Base-by-base conservation (phyloP, 257 asterid genomes). In the Paulownia fortunei region DNA sequence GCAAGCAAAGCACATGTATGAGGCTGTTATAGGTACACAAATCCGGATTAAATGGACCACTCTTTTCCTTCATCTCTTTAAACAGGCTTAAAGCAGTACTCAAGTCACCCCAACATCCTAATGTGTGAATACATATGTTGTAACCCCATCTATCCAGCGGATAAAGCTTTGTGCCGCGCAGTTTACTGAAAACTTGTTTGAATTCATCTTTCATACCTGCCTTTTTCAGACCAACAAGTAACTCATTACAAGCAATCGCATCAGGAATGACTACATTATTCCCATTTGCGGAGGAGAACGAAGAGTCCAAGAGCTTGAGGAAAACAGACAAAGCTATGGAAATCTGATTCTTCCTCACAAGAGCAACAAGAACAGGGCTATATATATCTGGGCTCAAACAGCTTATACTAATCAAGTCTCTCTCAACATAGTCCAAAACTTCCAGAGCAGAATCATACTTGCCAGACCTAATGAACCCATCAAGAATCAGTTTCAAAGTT, bases 21-120 rank as follows among this genome's bases (percentile, higher is more conserved):
- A 95, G 88, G 87, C 97, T 95, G 80, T 95, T 96, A 80, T 96
- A 96, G 6, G 98, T 93, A 64, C 97, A 91, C 79, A 96, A 67
- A 80, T 96, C 98, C 0, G 97, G 98, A 79, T 76, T 72, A 80
- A 89, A 88, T 24, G 80, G 61, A 67, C 87, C 86, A 10, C 81
- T 74, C 76, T 83, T 90, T 77, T 82, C 97, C 87, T 89, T 96
- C 97, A 96, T 96, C 87, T 96, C 98, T 76, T 92, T 96, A 77
- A 96, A 96, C 82, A 93, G 86, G 54, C 84, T 70, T 39, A 93
- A 77, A 10, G 97, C 86, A 64, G 85, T 84, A 36, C 74, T 73
- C 79, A 93, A 76, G 81, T 93, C 94, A 46, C 98, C 97, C 96
- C 96, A 93, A 60, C 86, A 75, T 54, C 99, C 98, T 56, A 91